phyloP scores from a whole-genome alignment of 2,329 filamentous ascomycete species.

The Fusarium sp. region DNA sequence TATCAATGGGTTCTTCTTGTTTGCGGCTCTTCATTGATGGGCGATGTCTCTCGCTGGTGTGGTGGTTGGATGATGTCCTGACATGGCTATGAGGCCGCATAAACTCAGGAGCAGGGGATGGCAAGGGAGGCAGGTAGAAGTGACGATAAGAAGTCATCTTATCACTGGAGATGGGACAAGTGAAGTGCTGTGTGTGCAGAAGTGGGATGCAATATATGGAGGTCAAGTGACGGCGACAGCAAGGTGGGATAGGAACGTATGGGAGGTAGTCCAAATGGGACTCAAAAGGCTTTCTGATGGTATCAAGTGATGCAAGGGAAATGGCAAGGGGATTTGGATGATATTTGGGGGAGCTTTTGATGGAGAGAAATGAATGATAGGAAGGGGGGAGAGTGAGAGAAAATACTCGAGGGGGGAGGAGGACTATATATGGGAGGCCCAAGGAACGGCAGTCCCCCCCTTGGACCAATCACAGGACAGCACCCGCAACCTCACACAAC shows the following conservation, averaged over 20 bases:
- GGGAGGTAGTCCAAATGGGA: conserved; percentile 23
- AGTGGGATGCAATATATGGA: conserved; percentile 2
- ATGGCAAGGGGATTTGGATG: conserved; percentile 9
- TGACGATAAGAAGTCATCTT: conserved; percentile 25
- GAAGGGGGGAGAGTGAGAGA: conserved; percentile 36
- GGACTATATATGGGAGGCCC: conserved; percentile 40
- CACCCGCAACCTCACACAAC: conserved; percentile 42
- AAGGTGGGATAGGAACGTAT: conserved; percentile 10
- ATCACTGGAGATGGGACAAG: neutral
- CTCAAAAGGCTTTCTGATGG: conserved; percentile 8
- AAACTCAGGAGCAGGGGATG: conserved; percentile 2
- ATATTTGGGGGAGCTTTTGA: conserved; percentile 26
- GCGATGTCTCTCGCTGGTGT: neutral
- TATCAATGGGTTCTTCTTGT: neutral
- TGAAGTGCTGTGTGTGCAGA: neutral
- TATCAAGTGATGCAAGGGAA: conserved; percentile 36
- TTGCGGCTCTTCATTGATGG: neutral
- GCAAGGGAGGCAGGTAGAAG: conserved; percentile 4
- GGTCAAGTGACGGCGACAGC: conserved; percentile 10
- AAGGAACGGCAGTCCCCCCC: conserved; percentile 24
- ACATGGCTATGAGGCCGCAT: conserved; percentile 3
- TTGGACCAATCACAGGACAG: conserved; percentile 39
- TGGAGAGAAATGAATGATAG: conserved; percentile 31
- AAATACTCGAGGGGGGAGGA: conserved; percentile 32
- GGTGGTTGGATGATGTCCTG: neutral